Base-by-base conservation (phyloP, 108 stramenopile species). In the Discostella pseudostelligera region DNA sequence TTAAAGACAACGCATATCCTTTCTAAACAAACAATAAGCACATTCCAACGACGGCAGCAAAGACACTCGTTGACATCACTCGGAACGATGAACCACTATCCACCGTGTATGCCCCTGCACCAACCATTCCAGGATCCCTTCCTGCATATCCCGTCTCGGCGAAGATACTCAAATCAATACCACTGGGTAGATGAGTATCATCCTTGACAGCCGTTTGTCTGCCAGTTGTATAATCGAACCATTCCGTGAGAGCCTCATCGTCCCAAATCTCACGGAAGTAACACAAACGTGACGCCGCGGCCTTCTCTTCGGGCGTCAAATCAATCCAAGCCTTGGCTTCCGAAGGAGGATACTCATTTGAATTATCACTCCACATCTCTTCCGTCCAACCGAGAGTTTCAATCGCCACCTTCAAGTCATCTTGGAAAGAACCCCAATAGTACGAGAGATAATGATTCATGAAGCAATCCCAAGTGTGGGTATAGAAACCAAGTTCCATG, bases 261-360 rank as follows among this genome's bases (percentile, higher is more conserved):
- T 83, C 69, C 82, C 82, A 83, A 59, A 39, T 76, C 62, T 80
- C 70, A 47, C 76, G 21, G 42, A 83, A 83, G 61, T 77, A 83
- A 22, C 82, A 83, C 8, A 83, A 47, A 32, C 69, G 60, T 3
- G 59, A 59, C 1, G 79, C 79, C 13, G 78, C 79, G 17, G 66
- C 70, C 48, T 71, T 62, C 49, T 83, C 65, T 35, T 76, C 56
- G 14, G 77, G 68, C 8, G 72, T 57, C 40, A 82, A 59, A 22
- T 78, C 72, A 47, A 35, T 28, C 81, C 81, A 82, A 28, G 45
- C 51, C 47, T 54, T 74, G 35, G 36, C 20, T 42, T 81, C 80
- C 24, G 75, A 50, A 1, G 49, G 62, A 11, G 73, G 73, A 29
- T 17, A 21, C 1, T n/a, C 13, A 8, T 36, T 56, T 7, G 51